phyloP scores from a whole-genome alignment of 176 grass and related monocot genomes.

The Otatea glauca region DNA sequence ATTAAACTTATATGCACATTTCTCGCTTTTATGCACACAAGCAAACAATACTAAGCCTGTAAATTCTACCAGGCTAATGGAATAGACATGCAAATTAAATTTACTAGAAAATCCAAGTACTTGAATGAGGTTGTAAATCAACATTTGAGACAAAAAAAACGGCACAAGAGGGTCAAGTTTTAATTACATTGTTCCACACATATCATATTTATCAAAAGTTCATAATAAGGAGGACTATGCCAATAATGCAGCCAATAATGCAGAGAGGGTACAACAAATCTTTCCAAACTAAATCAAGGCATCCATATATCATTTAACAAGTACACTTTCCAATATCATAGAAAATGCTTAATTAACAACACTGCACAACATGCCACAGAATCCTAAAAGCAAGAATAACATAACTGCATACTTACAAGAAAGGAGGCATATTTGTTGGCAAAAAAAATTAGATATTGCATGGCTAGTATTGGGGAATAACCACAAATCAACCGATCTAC shows the following conservation, averaged over 20 bases:
- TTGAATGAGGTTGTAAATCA: background rate
- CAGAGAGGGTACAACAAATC: background rate
- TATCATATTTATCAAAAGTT: background rate
- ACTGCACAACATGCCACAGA: background rate
- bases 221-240: background rate
- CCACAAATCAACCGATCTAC: too few relatives aligned
- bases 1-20: background rate
- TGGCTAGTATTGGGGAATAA: too few relatives aligned
- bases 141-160: background rate
- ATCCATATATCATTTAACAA: background rate
- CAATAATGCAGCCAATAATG: too few relatives aligned
- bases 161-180: background rate
- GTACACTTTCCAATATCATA: constrained; percentile 22
- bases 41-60: background rate
- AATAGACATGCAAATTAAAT: background rate
- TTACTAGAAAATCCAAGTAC: background rate
- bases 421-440: too few relatives aligned
- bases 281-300: background rate
- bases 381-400: too few relatives aligned
- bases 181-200: background rate
- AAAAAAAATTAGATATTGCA: too few relatives aligned
- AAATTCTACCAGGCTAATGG: background rate
- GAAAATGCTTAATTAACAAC: background rate
- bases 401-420: too few relatives aligned
- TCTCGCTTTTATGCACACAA: background rate